Evolutionary conservation across 805 yeast genomes (phyloP).

Genomic region (Kazachstania kunashirensis): DNA sequence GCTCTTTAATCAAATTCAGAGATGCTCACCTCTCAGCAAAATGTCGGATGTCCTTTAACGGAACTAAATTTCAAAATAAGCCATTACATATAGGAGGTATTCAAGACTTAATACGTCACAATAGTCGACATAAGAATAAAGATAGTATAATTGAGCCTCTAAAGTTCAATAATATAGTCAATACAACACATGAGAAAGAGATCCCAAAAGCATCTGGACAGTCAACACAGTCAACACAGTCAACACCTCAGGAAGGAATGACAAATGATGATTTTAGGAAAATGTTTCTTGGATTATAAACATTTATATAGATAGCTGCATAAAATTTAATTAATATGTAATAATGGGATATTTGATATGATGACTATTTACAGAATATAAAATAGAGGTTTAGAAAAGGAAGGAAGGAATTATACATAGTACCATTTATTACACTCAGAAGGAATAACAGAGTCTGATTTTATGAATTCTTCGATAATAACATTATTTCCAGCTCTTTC

Average conservation of each 20-base stretch:
- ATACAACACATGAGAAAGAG: too few relatives aligned
- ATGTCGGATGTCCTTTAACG: slow-evolving; percentile 37
- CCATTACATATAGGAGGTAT: slow-evolving; percentile 10
- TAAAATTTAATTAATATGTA: too few relatives aligned
- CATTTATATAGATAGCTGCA: too few relatives aligned
- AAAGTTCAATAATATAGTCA: too few relatives aligned
- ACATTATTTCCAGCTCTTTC: slow-evolving; percentile 49
- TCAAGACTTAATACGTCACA: neutral
- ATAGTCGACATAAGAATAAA: neutral
- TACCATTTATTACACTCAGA: slow-evolving; percentile 31
- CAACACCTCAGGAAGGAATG: slow-evolving; percentile 11
- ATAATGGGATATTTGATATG: too few relatives aligned
- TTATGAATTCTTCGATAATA: slow-evolving; percentile 13
- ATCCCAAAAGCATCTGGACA: too few relatives aligned
- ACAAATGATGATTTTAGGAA: slow-evolving; percentile 33
- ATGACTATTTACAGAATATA: too few relatives aligned
- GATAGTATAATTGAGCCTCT: too few relatives aligned
- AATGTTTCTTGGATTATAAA: slow-evolving; percentile 28
- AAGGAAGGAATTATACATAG: slow-evolving; percentile 20
- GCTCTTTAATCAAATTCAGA: slow-evolving; percentile 43
- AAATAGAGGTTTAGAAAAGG: too few relatives aligned
- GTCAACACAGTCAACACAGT: too few relatives aligned
- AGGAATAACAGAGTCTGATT: slow-evolving; percentile 33
- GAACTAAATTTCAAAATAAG: slow-evolving; percentile 31
- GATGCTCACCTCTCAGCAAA: slow-evolving; percentile 40